Conservation (phyloP, 2,329 filamentous ascomycete genomes). For the Akanthomyces muscarius region DNA sequence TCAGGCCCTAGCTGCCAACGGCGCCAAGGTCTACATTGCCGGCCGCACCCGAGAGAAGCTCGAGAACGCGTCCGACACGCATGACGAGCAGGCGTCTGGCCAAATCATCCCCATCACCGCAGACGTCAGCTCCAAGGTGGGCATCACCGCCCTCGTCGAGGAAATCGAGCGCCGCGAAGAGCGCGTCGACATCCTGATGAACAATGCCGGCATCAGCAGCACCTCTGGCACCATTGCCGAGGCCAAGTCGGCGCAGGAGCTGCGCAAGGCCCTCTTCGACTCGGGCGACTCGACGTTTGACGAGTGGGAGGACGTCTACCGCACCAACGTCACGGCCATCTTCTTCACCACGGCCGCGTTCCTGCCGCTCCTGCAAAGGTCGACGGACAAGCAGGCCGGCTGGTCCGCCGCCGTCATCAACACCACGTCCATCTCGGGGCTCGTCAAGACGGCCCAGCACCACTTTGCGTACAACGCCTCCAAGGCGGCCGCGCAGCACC, state of each 20-base stretch:
- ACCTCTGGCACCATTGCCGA: constrained; percentile 44
- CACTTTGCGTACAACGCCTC: constrained; percentile 62
- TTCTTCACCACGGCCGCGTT: constrained; percentile 63
- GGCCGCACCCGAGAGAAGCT: constrained; percentile 61
- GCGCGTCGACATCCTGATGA: constrained; percentile 62
- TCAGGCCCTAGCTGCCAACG: constrained; percentile 62
- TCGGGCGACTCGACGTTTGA: constrained; percentile 54
- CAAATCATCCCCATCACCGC: constrained; percentile 57
- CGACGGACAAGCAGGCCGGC: constrained; percentile 37
- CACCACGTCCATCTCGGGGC: constrained; percentile 63
- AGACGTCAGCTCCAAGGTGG: constrained; percentile 60
- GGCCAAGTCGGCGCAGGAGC: constrained; percentile 40
- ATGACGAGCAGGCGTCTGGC: constrained; percentile 49
- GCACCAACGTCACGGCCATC: constrained; percentile 69
- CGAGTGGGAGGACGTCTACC: constrained; percentile 68
- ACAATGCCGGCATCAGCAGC: constrained; percentile 64
- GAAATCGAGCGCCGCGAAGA: constrained; percentile 53
- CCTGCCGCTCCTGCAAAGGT: constrained; percentile 56
- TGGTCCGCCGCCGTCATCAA: constrained; percentile 62
- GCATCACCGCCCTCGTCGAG: constrained; percentile 53
- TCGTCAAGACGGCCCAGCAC: constrained; percentile 59
- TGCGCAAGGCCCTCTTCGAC: constrained; percentile 64
- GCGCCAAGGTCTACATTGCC: constrained; percentile 67
- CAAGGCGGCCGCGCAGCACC: constrained; percentile 62
- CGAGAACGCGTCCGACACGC: constrained; percentile 55